Base-by-base conservation (phyloP, 768 basidiomycete genomes). In the Thelephora ganbajun region DNA sequence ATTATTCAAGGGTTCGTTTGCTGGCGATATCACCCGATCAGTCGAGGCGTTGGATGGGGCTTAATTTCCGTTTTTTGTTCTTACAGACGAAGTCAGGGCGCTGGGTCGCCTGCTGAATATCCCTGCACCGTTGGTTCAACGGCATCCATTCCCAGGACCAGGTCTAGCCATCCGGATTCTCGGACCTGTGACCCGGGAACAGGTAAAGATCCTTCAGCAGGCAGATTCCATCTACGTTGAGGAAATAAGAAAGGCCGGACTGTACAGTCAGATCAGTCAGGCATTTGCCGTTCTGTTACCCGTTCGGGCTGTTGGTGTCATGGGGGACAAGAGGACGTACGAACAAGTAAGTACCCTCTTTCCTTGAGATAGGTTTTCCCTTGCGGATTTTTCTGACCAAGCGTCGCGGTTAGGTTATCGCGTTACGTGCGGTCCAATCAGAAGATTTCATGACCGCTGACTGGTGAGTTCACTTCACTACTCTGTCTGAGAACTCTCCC, bases 361-460 rank as follows among this genome's bases (percentile, higher is more conserved):
- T 19, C n/a, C n/a, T n/a, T 30, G 26, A 9, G 26, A 9, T 30
- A 9, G 5, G 9, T 30, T 30, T 30, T 30, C 5, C 9, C 26
- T 30, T 30, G 26, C 9, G 26, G 26, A 30, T 30, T 4, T 30
- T 30, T 30, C 26, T 30, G 26, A 30, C 9, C 26, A 30, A 30
- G 26, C 4, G 26, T 30, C 26, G 9, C 26, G 22, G 23, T 35
- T 55, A 85, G 80, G 93, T 99, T 44, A 89, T 98, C 49, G 88
- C 90, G 1, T 71, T 99, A 46, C 79, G 96, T 45, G 96, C 96
- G 2, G 94, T 98, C 7, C 83, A 88, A 60, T 82, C 92, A n/a
- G 94, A 97, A 61, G 96, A 99, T 63, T 99, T 99, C 61, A 99
- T 99, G 96, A 99, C 96, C 12, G 96, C 96, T 33, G 94, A 98